These are phyloP conservation scores for Fusarium compactum DNA, from an alignment of 2,329 filamentous ascomycete genomes.

Conservation along the genomic window DNA sequence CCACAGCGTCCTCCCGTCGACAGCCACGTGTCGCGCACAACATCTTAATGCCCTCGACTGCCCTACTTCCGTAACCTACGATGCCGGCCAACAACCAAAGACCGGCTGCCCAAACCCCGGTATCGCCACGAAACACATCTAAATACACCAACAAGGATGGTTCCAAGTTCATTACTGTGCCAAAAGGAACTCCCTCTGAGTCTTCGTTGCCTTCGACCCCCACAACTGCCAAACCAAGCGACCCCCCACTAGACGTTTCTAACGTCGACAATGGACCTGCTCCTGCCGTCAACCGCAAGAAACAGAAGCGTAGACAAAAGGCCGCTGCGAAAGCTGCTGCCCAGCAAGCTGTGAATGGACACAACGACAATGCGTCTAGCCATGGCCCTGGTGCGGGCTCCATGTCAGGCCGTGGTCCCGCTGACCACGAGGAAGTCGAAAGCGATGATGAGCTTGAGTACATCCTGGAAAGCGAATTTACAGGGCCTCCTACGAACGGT, in stretches of 20 bases:
- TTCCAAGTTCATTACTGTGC: slow-evolving; percentile 75
- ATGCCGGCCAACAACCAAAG: slow-evolving; percentile 67
- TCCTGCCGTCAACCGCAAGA: slow-evolving; percentile 84
- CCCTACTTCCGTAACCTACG: slow-evolving; percentile 52
- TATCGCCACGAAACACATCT: slow-evolving; percentile 66
- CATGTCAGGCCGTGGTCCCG: slow-evolving; percentile 42
- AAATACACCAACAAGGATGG: slow-evolving; percentile 77
- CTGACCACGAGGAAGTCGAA: slow-evolving; percentile 64
- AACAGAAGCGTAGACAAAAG: slow-evolving; percentile 92
- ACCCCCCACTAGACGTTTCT: slow-evolving; percentile 46
- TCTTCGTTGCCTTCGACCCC: slow-evolving; percentile 66
- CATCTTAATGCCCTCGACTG: slow-evolving; percentile 56
- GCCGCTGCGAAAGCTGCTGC: slow-evolving; percentile 76
- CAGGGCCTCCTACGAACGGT: slow-evolving; percentile 51
- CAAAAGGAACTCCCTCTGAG: slow-evolving; percentile 66
- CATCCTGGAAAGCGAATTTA: slow-evolving; percentile 50
- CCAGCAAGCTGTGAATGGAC: slow-evolving; percentile 56
- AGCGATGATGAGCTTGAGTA: slow-evolving; percentile 68
- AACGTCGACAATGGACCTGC: slow-evolving; percentile 51
- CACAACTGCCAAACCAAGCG: slow-evolving; percentile 56
- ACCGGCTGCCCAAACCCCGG: slow-evolving; percentile 61
- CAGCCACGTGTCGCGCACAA: slow-evolving; percentile 49
- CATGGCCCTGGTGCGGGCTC: slow-evolving; percentile 38
- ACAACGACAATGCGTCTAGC: slow-evolving; percentile 51
- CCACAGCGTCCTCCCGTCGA: slow-evolving; percentile 38